Percentiles rank a stretch among this genome's conserved stretches.
Evolutionary conservation across 23 red algal species (phyloP).

Genomic region (Gracilariopsis chorda): DNA sequence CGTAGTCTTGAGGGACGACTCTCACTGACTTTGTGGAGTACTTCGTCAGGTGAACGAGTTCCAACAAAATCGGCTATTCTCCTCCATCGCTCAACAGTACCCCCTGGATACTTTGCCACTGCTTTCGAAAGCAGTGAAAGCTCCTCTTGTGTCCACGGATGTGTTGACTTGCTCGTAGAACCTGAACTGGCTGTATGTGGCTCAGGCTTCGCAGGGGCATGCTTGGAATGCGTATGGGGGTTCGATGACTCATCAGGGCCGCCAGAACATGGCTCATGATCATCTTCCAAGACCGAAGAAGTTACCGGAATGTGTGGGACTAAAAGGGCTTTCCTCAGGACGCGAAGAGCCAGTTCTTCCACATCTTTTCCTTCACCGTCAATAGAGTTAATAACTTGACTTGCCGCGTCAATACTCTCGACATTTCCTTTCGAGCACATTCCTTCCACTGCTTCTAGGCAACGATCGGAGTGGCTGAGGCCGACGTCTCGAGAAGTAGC

Average conservation of each 20-base stretch:
- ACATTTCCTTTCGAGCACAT: slow-evolving; percentile 54
- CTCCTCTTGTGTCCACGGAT: slow-evolving; percentile 63
- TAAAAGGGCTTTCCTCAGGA: neutral
- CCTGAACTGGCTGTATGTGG: neutral
- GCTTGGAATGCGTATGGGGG: neutral
- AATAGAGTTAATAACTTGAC: slow-evolving; percentile 1
- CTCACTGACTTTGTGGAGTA: slow-evolving; percentile 51
- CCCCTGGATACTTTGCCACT: slow-evolving; percentile 72
- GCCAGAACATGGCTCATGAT: neutral
- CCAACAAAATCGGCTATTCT: slow-evolving; percentile 66
- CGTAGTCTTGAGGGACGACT: slow-evolving; percentile 40
- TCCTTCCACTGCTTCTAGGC: slow-evolving; percentile 14
- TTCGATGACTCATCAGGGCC: neutral
- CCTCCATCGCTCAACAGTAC: slow-evolving; percentile 63
- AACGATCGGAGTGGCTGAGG: slow-evolving; percentile 18
- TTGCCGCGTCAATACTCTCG: slow-evolving; percentile 25
- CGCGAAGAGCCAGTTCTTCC: neutral
- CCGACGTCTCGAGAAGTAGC: slow-evolving; percentile 18
- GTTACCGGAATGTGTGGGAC: neutral
- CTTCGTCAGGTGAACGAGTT: slow-evolving; percentile 42
- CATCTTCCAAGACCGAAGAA: neutral
- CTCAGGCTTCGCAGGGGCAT: neutral
- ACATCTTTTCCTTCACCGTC: neutral
- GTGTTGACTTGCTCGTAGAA: neutral
- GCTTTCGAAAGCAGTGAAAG: slow-evolving; percentile 71